Evolutionary conservation across 345 rosid species (phyloP), one percentile per base, ranked within the genome.

Genomic region (Bruguiera gymnorhiza): DNA sequence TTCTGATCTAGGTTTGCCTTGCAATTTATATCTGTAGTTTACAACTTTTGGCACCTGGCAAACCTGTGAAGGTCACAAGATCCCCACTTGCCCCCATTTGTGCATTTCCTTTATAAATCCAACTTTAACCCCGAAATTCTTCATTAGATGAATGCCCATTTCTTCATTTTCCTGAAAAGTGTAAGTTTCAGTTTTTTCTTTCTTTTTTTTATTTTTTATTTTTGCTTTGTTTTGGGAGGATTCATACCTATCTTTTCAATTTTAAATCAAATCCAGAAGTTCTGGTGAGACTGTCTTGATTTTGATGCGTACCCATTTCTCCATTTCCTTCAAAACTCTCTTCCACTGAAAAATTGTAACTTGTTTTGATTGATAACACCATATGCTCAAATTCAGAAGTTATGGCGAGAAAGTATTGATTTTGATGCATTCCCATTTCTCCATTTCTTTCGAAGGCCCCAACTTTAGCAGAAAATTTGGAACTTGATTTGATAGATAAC

Each of bases 301-400:
- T 65, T 66, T 66, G 61, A 66, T 21, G 61, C 30, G 8, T 19
- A 31, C n/a, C 70, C 75, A 16, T 57, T 23, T 65, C 32, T 23
- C n/a, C 7, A 61, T 36, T 13, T 32, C 46, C 31, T 60, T 4
- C 39, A 53, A 26, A 16, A 8, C 43, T 56, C 21, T 13, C 30
- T 69, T 75, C 7, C 32, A 66, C 63, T 19, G 6, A 53, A 39
- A 62, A 23, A 2, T 43, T 55, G 30, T 13, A 53, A 39, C 70
- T 61, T 71, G 63, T 36, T 75, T 63, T 73, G 72, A 66, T 73
- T 51, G 63, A 34, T 8, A 52, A 68, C 77, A 16, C 26, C 81
- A 61, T 73, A 83, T 78, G 89, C 87, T 77, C 71, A 75, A 68
- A 55, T 23, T 55, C 48, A 43, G 34, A 29, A 15, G 59, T 21